Base-by-base conservation (phyloP, 2,329 filamentous ascomycete species). In the Botrytis fragariae region DNA sequence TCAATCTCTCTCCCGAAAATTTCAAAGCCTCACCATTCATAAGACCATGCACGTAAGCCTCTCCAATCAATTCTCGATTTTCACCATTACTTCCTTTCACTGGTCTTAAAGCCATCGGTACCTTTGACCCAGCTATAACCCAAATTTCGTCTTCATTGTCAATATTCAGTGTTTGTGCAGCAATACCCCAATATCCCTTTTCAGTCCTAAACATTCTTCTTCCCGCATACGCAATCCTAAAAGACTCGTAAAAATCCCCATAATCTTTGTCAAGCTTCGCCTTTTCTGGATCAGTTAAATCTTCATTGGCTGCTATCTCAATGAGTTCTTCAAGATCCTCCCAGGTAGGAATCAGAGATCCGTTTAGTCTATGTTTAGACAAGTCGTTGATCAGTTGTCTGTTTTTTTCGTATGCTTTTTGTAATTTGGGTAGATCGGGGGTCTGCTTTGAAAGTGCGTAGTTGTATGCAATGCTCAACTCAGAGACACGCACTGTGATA, bases 171-270 rank as follows among this genome's bases (percentile, higher is more conserved):
- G 57, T 42, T 59, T 73, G 72, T 10, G 72, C 59, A 20, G 45
- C 72, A 25, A 71, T 71, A 25, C 72, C 72, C 44, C 42, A 63
- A 71, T 44, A 71, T 14, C 72, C 67, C 18, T 59, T 71, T 10
- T 5, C 14, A 1, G 72, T 73, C 5, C 45, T 32, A 14, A 73
- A 73, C 9, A 75, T 54, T 37, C 65, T 73, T 54, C 74, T 73
- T 10, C 74, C 73, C 7, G 51, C 54, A 74, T 75, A 75, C 1
- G 72, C 71, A 4, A 61, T 29, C 10, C 73, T 44, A 22, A 74
- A 75, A 22, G 68, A 64, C 29, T 72, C 73, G 48, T 70, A 57
- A 8, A 70, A 61, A 48, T 75, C 65, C 22, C 45, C 35, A 14
- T 72, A 75, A 67, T 65, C 63, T 14, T 39, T 61, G 16, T 73